Base-by-base conservation (phyloP, 2,329 filamentous ascomycete species). In the Sporothrix variecibatus region DNA sequence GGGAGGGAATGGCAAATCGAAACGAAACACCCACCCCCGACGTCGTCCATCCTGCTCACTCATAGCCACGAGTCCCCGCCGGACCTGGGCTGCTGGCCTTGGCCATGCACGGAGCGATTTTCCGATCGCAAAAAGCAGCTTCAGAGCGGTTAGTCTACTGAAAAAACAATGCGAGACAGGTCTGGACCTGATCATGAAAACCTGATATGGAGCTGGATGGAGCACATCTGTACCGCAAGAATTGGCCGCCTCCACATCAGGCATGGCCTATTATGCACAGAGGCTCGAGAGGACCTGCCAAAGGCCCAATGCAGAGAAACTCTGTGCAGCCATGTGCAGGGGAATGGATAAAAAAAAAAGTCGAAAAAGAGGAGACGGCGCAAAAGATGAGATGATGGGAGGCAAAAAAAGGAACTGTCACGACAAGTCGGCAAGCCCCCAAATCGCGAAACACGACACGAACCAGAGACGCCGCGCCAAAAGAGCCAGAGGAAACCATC, bases 1-100 rank as follows among this genome's bases (percentile, higher is more conserved):
- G 62, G 38, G 40, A 28, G 56, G 53, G 53, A 46, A 62, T 49
- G 69, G 69, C 20, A 62, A 43, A 49, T 49, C 40, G 64, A 68
- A 68, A 68, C 40, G 64, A 49, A 68, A 68, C 64, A n/a, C 64
- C 15, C 23, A 8, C 26, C 2, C 2, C 43, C 26, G 64, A 28
- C 15, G n/a, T 23, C 40, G 64, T 49, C 40, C 64, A 49, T 68
- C 40, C 40, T 23, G 60, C 60, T 6, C 34, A 26, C 23, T 20
- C 60, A 26, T 43, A 15, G 60, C 60, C 60, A 43, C 38, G 58
- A 38, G 38, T 2, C 38, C 60, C 38, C n/a, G 60, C 34, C 60
- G 38, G 34, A 4, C 3, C 38, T 43, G 56, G 56, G n/a, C 58
- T 34, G 2, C 31, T 38, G 31, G 28, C 26, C 60, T 15, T 23